Evolutionary conservation across 352 stramenopile genomes (phyloP).

Genomic region (Phytophthora syringae): DNA sequence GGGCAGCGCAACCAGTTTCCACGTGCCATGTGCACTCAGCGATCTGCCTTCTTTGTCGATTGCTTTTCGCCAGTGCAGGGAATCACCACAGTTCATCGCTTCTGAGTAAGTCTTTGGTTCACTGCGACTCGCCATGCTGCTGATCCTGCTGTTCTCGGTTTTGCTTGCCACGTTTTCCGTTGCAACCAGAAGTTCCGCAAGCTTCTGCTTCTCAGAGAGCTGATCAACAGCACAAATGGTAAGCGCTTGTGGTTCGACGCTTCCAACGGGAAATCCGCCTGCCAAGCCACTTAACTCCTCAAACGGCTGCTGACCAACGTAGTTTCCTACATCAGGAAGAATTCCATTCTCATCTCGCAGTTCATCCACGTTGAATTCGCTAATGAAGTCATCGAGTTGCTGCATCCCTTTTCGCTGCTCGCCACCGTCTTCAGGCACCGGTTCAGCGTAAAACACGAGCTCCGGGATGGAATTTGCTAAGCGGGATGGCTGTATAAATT

Average conservation of each 20-base stretch:
- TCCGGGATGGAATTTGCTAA: slow-evolving; percentile 7
- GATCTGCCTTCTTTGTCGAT: slow-evolving; percentile 20
- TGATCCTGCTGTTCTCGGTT: slow-evolving; percentile 2
- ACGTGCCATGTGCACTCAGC: slow-evolving; percentile 8
- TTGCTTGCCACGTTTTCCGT: slow-evolving; percentile 17
- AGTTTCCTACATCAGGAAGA: slow-evolving; percentile 1
- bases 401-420: background rate
- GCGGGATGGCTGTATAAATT: slow-evolving; percentile 4
- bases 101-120: slow-evolving; percentile 12
- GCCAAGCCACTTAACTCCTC: too few relatives aligned
- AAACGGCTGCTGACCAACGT: slow-evolving; percentile 1
- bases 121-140: background rate
- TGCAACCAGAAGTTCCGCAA: slow-evolving; percentile 10
- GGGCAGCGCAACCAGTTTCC: background rate
- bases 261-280: too few relatives aligned
- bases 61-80: slow-evolving; percentile 12
- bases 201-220: slow-evolving; percentile 1
- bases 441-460: slow-evolving; percentile 6
- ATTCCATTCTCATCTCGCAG: slow-evolving; percentile 1
- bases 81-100: background rate
- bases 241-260: slow-evolving; percentile 16
- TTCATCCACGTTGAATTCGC: slow-evolving; percentile 11
- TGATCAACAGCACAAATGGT: slow-evolving; percentile 5
- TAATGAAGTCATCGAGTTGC: slow-evolving; percentile 16
- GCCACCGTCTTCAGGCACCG: background rate